These are phyloP conservation scores for Trypanosoma cruzi DNA, from an alignment of 208 protist species.

Conservation along the genomic window DNA sequence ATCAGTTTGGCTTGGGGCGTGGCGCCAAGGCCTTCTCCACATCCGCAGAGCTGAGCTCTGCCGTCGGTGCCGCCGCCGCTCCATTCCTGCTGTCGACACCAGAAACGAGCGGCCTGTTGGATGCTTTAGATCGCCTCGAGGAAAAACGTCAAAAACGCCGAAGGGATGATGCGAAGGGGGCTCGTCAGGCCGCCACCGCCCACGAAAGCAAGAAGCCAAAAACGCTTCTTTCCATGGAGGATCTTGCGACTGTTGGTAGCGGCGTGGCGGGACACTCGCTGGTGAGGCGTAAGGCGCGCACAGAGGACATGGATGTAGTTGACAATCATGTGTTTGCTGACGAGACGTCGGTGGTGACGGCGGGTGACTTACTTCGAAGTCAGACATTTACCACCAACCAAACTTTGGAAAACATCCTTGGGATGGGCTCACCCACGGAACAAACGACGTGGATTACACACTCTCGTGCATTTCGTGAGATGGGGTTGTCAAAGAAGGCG, in stretches of 20 bases:
- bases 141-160: constrained; percentile 29
- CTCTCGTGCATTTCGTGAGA: constrained; percentile 66
- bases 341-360: constrained; percentile 65
- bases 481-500: constrained; percentile 68
- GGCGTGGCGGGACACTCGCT: constrained; percentile 25
- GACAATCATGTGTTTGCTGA: constrained; percentile 77
- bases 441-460: constrained; percentile 88
- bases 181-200: background rate
- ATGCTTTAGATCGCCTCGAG: constrained; percentile 54
- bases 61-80: constrained; percentile 2
- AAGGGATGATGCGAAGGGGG: constrained; percentile 8
- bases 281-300: constrained; percentile 65
- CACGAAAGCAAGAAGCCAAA: constrained; percentile 10
- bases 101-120: constrained; percentile 36
- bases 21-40: constrained; percentile 78
- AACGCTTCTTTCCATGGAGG: constrained; percentile 27
- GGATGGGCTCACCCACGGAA: constrained; percentile 79
- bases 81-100: constrained; percentile 14
- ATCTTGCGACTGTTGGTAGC: constrained; percentile 29
- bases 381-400: constrained; percentile 35
- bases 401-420: constrained; percentile 58
- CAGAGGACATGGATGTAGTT: constrained; percentile 60
- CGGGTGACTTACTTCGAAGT: constrained; percentile 61
- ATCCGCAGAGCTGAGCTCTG: constrained; percentile 67
- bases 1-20: constrained; percentile 77